Conservation (phyloP, 2,329 filamentous ascomycete genomes). For the Purpureocillium takamizusanense region DNA sequence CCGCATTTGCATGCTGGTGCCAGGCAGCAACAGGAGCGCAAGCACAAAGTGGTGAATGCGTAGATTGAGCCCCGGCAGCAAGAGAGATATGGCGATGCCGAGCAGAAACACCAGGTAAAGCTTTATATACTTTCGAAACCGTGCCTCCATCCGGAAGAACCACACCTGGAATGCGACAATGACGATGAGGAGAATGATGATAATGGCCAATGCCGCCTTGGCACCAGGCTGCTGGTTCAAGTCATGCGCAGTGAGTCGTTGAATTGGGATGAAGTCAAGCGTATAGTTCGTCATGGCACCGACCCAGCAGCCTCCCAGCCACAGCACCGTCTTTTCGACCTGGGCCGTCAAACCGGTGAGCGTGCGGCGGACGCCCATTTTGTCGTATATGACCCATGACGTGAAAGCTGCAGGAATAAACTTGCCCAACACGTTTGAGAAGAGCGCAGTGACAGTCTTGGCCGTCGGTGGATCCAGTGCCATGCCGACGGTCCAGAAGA, state of each 20-base stretch:
- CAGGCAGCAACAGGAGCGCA: conserved; percentile 75
- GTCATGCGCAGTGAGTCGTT: conserved; percentile 84
- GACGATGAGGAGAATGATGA: conserved; percentile 60
- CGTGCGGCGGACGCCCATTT: conserved; percentile 66
- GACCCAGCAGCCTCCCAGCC: conserved; percentile 85
- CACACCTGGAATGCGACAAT: conserved; percentile 72
- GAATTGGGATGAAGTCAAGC: conserved; percentile 86
- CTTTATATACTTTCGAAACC: conserved; percentile 67
- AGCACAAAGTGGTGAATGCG: conserved; percentile 95
- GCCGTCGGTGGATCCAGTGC: conserved; percentile 77
- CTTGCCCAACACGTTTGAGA: conserved; percentile 71
- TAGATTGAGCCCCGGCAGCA: conserved; percentile 68
- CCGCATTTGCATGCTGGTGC: conserved; percentile 81
- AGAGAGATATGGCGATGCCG: conserved; percentile 60
- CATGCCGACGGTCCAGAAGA: conserved; percentile 86
- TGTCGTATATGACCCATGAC: conserved; percentile 79
- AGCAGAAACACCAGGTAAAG: conserved; percentile 63
- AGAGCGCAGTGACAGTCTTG: conserved; percentile 56
- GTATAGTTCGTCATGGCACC: conserved; percentile 92
- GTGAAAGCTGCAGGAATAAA: conserved; percentile 83
- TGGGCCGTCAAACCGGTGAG: conserved; percentile 69
- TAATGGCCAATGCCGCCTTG: conserved; percentile 67
- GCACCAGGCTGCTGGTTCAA: conserved; percentile 84
- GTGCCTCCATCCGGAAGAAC: conserved; percentile 77
- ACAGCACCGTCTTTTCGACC: conserved; percentile 81